Evolutionary conservation across 345 rosid species (phyloP), one percentile per base, ranked within the genome.

Genomic region (Brassica incana): DNA sequence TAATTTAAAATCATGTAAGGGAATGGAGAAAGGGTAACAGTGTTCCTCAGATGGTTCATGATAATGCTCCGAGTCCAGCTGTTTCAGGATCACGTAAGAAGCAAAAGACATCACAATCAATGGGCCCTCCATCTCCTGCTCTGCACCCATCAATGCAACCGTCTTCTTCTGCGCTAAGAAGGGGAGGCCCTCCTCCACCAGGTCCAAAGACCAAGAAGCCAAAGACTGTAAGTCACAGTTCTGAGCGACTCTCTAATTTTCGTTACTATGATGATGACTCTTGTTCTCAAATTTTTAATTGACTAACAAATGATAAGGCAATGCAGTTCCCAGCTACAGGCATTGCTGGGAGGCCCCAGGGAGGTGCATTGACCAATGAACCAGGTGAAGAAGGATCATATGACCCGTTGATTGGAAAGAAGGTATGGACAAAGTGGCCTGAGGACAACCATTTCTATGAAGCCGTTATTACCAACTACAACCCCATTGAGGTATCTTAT

Each of bases 401-500:
- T 77, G 92, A 92, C 82, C 88, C 89, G 29, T 85, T 93, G 69
- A 80, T 95, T 74, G 97, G 96, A 72, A 89, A 81, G 86, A 91
- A 91, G 88, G 96, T 95, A 58, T 92, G 98, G 99, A 95, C 95
- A 50, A 88, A 90, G 79, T 95, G 99, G 99, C 99, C 99, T 45
- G 97, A 87, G 54, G 99, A 94, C 80, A 90, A 92, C 80, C 83
- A 87, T 82, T 94, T 88, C 81, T 94, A 94, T 74, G 92, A 94
- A 84, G 98, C 98, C 84, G 86, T 89, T 79, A 91, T 94, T 70
- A 88, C 91, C 72, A 88, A 90, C 83, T 94, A 88, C 78, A 78
- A 91, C 71, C 85, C 91, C n/a, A 77, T 43, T 58, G 90, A 90
- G 91, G 97, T 92, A 84, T 76, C 59, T 30, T 89, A 83, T 76